Conservation (phyloP, 139 green algal genomes). For the Trebouxia sp. region DNA sequence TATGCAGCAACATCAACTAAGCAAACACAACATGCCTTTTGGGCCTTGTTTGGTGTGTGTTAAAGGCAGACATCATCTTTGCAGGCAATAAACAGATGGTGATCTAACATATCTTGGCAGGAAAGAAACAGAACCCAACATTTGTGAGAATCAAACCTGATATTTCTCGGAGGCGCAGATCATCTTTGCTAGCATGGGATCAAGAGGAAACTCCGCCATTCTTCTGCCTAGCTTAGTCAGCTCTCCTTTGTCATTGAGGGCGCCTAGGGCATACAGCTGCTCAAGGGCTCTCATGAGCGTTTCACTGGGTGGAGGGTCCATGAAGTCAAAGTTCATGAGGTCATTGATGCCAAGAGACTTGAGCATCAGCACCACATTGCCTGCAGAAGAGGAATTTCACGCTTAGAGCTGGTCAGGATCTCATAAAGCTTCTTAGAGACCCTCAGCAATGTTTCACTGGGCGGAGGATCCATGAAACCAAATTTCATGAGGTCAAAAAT, state of each 20-base stretch:
- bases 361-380: slow-evolving; percentile 96
- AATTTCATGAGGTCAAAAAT: slow-evolving; percentile 98
- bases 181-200: slow-evolving; percentile 96
- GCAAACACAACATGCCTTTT: no score
- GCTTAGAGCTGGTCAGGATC: neutral
- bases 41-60: neutral
- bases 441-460: slow-evolving; percentile 87
- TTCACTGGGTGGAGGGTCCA: slow-evolving; percentile 94
- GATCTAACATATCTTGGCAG: neutral
- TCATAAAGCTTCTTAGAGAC: slow-evolving; percentile 96
- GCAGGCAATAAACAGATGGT: neutral
- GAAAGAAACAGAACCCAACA: neutral
- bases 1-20: no score
- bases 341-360: slow-evolving; percentile 99
- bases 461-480: slow-evolving; percentile 99
- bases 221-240: slow-evolving; percentile 89
- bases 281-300: slow-evolving; percentile 94
- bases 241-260: slow-evolving; percentile 93
- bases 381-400: slow-evolving; percentile 8
- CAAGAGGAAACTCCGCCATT: slow-evolving; percentile 98
- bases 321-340: slow-evolving; percentile 98
- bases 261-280: slow-evolving; percentile 95
- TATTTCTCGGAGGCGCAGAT: slow-evolving; percentile 87
- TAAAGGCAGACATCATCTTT: neutral
- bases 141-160: slow-evolving; percentile 45